Evolutionary conservation across 805 yeast genomes (phyloP).

Genomic region (Myxozyma melibiosi): DNA sequence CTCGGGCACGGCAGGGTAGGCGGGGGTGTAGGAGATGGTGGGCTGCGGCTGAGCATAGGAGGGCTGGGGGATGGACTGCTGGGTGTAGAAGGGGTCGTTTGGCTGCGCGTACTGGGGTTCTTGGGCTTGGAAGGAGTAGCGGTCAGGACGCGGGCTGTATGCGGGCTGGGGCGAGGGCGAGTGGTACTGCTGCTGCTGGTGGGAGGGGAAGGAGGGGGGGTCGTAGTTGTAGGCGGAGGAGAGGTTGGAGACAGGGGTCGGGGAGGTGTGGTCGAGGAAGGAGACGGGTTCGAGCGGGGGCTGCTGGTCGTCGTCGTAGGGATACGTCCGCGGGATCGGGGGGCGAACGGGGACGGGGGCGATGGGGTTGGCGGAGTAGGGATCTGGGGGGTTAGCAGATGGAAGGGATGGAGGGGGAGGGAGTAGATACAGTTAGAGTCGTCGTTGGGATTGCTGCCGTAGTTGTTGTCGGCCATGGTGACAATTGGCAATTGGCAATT

Average conservation of each 20-base stretch:
- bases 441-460: not conserved
- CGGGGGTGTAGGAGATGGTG: not conserved
- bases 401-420: not conserved
- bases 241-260: not conserved
- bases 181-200: constrained; percentile 3
- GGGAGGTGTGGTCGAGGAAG: not conserved
- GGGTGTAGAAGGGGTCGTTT: not conserved
- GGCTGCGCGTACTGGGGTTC: not conserved
- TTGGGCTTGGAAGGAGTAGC: not conserved
- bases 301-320: constrained; percentile 3
- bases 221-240: constrained; percentile 3
- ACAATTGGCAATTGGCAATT: no score
- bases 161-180: constrained; percentile 1
- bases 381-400: not conserved
- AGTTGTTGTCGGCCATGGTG: not conserved
- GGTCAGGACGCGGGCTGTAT: constrained; percentile 1
- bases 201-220: not conserved
- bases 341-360: constrained; percentile 7
- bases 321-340: constrained; percentile 4
- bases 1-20: constrained; percentile 12
- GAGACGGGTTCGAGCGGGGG: not conserved
- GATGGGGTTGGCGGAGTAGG: not conserved
- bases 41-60: not conserved
- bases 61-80: no score
- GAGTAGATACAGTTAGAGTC: not conserved